Conservation (phyloP, 2,329 filamentous ascomycete genomes). For the Niveomyces coronatus region DNA sequence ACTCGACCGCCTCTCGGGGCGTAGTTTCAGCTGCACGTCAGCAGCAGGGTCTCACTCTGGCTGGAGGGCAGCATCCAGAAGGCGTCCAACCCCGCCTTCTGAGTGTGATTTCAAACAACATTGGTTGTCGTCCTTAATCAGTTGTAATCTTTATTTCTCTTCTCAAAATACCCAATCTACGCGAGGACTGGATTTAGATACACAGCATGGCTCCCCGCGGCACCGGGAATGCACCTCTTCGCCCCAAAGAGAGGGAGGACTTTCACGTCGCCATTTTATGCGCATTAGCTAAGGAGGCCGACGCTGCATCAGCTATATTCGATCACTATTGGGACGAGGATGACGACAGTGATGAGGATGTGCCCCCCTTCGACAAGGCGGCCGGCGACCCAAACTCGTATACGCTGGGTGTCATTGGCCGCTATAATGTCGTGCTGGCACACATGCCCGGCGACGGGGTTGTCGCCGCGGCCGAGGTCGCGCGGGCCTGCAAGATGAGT, state of each 20-base stretch:
- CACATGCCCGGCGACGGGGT: conserved; percentile 21
- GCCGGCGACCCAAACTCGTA: conserved; percentile 19
- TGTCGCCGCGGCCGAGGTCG: conserved; percentile 14
- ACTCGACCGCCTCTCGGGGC: no score
- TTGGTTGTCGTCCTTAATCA: no score
- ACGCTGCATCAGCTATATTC: conserved; percentile 13
- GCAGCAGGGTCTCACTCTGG: no score
- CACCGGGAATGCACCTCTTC: neutral
- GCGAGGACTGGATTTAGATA: no score
- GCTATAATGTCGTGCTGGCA: conserved; percentile 21
- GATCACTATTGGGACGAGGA: conserved; percentile 12
- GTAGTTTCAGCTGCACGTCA: no score
- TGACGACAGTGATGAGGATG: conserved; percentile 10
- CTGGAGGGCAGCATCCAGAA: no score
- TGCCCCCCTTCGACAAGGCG: conserved; percentile 13
- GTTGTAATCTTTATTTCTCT: no score
- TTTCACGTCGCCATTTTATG: conserved; percentile 15
- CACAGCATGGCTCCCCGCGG: no score
- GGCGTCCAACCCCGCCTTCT: no score
- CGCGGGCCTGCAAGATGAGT: conserved; percentile 9
- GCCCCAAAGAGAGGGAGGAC: neutral
- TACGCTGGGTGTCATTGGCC: conserved; percentile 15
- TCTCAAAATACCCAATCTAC: no score
- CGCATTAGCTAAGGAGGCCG: conserved; percentile 13
- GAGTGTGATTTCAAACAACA: no score